phyloP scores from a whole-genome alignment of 2,329 filamentous ascomycete genomes.

The Trichoderma cornu-damae region DNA sequence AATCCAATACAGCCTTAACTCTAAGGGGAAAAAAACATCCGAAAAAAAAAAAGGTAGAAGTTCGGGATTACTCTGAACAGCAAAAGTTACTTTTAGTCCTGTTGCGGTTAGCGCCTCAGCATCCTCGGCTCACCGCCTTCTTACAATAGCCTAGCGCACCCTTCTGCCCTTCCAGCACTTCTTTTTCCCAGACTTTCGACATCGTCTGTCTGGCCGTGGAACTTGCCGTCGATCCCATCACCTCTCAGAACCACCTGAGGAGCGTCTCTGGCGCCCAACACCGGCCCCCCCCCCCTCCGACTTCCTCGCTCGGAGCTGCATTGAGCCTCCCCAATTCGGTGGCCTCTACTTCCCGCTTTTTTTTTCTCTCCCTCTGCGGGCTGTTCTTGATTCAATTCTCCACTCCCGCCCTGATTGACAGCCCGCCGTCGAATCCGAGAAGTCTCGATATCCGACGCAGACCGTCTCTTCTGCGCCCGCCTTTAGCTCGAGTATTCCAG shows the following conservation, averaged over 20 bases:
- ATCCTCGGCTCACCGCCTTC: constrained; percentile 11
- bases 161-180: constrained; percentile 6
- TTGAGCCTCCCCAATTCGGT: background rate
- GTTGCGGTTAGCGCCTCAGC: background rate
- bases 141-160: background rate
- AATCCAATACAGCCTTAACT: too few species aligned
- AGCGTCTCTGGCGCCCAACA: constrained; percentile 1
- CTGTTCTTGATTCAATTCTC: background rate
- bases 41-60: constrained; percentile 5
- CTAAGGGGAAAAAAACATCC: too few species aligned
- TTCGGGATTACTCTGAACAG: background rate
- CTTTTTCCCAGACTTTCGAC: constrained; percentile 7
- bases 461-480: background rate
- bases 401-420: background rate
- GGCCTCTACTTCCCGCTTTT: background rate
- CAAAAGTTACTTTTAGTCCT: background rate
- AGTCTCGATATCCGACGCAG: constrained; percentile 12
- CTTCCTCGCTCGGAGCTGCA: background rate
- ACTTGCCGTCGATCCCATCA: constrained; percentile 1
- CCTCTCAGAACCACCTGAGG: background rate
- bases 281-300: background rate
- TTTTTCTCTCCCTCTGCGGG: background rate
- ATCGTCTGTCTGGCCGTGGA: background rate
- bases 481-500: background rate
- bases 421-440: constrained; percentile 13